Evolutionary conservation across 148 eudicot species (phyloP).

Genomic region (Spergularia marina): DNA sequence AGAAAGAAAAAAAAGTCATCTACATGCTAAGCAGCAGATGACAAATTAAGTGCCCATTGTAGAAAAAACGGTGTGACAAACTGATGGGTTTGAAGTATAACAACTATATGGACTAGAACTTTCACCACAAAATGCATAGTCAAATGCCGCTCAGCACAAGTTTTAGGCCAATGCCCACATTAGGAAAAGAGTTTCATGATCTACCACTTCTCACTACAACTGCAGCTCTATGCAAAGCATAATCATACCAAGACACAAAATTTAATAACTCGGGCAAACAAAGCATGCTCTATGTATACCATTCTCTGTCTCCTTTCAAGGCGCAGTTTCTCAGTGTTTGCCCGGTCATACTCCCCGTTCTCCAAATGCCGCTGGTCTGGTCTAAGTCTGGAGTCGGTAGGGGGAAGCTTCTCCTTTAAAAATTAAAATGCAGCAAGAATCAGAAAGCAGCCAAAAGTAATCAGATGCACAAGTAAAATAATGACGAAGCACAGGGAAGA

Average conservation of each 20-base stretch:
- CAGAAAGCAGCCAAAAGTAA: slow-evolving; percentile 37
- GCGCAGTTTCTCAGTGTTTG: slow-evolving; percentile 86
- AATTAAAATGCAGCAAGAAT: slow-evolving; percentile 41
- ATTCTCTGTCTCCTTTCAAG: slow-evolving; percentile 78
- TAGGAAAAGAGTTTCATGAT: no score
- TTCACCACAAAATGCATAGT: no score
- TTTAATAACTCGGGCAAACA: neutral
- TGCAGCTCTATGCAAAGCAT: neutral
- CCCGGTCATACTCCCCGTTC: slow-evolving; percentile 88
- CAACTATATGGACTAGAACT: no score
- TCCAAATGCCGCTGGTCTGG: slow-evolving; percentile 93
- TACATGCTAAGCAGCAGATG: no score
- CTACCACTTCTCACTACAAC: no score
- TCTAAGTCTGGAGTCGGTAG: slow-evolving; percentile 92
- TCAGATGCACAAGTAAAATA: slow-evolving; percentile 26
- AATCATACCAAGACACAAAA: neutral
- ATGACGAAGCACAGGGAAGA: slow-evolving; percentile 15
- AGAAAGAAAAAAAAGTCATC: no score
- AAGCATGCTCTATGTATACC: slow-evolving; percentile 37
- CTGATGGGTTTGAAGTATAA: no score
- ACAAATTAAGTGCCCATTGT: no score
- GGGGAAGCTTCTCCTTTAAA: slow-evolving; percentile 84
- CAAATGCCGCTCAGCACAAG: no score
- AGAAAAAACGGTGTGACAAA: no score
- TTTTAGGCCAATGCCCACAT: no score